Percentiles rank a stretch among this genome's conserved stretches.
Conservation (phyloP, 2,329 filamentous ascomycete genomes). For the Pseudogymnoascus sp. region DNA sequence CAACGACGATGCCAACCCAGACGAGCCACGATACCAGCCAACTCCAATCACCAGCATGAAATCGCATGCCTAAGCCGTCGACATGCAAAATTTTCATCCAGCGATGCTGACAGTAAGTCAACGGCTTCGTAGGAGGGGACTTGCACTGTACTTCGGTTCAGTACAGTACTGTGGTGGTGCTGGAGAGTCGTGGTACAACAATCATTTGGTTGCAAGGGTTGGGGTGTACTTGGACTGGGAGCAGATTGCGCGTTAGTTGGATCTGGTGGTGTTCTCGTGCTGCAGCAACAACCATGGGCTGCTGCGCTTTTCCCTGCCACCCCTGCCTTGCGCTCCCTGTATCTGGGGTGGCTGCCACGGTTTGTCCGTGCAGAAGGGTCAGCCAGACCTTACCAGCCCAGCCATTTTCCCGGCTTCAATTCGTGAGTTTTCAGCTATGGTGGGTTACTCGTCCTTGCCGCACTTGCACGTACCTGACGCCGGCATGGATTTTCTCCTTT, state of each 20-base stretch:
- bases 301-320: background rate
- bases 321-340: background rate
- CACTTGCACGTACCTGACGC: background rate
- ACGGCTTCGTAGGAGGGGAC: background rate
- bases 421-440: background rate
- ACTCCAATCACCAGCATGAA: background rate
- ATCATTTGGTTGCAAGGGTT: background rate
- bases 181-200: background rate
- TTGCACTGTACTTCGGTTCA: background rate
- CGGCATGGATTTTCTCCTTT: background rate
- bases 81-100: background rate
- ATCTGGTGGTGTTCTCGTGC: conserved; percentile 6
- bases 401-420: background rate
- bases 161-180: background rate
- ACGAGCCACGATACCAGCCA: background rate
- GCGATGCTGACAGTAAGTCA: background rate
- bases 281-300: background rate
- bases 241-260: conserved; percentile 1
- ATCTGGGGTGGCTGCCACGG: conserved; percentile 2
- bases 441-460: background rate
- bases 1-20: background rate
- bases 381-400: background rate
- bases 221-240: background rate
- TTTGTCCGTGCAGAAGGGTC: background rate
- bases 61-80: background rate